Percentiles rank a stretch among this genome's conserved stretches.
phyloP scores from a whole-genome alignment of 768 basidiomycete genomes.

The Termitomyces heimii region DNA sequence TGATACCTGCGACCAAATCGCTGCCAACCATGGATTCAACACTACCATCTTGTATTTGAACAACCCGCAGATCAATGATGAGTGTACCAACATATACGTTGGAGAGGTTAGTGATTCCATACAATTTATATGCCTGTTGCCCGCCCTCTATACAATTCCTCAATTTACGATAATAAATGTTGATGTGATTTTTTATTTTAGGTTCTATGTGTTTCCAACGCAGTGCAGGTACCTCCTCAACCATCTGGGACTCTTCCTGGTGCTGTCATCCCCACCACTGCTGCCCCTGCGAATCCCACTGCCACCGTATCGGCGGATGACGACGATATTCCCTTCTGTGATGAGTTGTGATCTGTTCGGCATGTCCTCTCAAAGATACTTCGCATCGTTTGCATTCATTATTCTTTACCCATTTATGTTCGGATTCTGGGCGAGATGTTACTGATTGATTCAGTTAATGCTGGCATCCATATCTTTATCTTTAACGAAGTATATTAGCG shows the following conservation, averaged over 20 bases:
- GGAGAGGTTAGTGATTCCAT: constrained; percentile 54
- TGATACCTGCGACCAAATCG: constrained; percentile 57
- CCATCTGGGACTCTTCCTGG: constrained; percentile 20
- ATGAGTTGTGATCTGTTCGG: constrained; percentile 31
- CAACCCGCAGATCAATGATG: constrained; percentile 66
- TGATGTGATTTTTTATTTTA: background rate
- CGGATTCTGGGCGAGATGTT: constrained; percentile 5
- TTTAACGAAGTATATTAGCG: background rate
- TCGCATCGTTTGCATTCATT: constrained; percentile 2
- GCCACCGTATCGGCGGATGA: constrained; percentile 21
- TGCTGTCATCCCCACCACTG: constrained; percentile 27
- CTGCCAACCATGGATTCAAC: constrained; percentile 36
- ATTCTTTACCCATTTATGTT: background rate
- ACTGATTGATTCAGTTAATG: constrained; percentile 16
- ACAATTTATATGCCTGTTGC: too few relatives aligned
- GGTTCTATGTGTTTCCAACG: constrained; percentile 49
- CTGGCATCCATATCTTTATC: background rate
- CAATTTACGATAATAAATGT: background rate
- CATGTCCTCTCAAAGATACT: constrained; percentile 5
- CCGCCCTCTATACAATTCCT: background rate
- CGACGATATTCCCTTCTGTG: constrained; percentile 45
- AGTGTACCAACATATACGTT: constrained; percentile 64
- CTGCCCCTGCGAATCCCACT: constrained; percentile 18
- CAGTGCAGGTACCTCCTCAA: constrained; percentile 37
- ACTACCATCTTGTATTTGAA: constrained; percentile 49